phyloP scores from a whole-genome alignment of 2,329 filamentous ascomycete genomes.

The Xylariaceae sp. region DNA sequence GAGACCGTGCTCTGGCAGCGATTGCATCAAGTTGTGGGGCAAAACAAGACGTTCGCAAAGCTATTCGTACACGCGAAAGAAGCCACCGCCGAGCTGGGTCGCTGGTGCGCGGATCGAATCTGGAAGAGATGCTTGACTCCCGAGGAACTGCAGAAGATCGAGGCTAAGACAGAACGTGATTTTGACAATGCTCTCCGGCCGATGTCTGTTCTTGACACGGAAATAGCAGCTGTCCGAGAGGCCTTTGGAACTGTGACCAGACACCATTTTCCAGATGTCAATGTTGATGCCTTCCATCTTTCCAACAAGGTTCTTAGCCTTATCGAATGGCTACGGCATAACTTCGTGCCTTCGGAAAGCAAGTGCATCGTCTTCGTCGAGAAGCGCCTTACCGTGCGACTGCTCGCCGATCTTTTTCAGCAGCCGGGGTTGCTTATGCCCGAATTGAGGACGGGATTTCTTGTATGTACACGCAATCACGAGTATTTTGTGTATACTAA shows the following conservation, averaged over 20 bases:
- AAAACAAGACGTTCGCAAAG: slow-evolving; percentile 44
- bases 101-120: slow-evolving; percentile 79
- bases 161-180: slow-evolving; percentile 47
- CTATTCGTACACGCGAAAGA: slow-evolving; percentile 56
- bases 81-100: slow-evolving; percentile 64
- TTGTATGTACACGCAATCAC: slow-evolving; percentile 39
- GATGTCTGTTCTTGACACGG: slow-evolving; percentile 15
- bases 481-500: too few species aligned
- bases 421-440: slow-evolving; percentile 50
- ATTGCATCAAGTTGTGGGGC: slow-evolving; percentile 43
- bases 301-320: slow-evolving; percentile 72
- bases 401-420: slow-evolving; percentile 66
- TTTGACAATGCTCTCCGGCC: slow-evolving; percentile 27
- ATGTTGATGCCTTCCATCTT: slow-evolving; percentile 35
- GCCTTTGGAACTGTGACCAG: slow-evolving; percentile 52
- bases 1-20: slow-evolving; percentile 61
- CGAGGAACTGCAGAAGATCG: slow-evolving; percentile 56
- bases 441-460: slow-evolving; percentile 49
- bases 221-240: slow-evolving; percentile 45
- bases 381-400: slow-evolving; percentile 68
- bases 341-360: slow-evolving; percentile 56
- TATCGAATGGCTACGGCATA: slow-evolving; percentile 51
- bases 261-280: slow-evolving; percentile 39
- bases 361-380: slow-evolving; percentile 88
- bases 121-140: slow-evolving; percentile 70